Evolutionary conservation across 805 yeast species (phyloP).

Genomic region (Candida piceae): DNA sequence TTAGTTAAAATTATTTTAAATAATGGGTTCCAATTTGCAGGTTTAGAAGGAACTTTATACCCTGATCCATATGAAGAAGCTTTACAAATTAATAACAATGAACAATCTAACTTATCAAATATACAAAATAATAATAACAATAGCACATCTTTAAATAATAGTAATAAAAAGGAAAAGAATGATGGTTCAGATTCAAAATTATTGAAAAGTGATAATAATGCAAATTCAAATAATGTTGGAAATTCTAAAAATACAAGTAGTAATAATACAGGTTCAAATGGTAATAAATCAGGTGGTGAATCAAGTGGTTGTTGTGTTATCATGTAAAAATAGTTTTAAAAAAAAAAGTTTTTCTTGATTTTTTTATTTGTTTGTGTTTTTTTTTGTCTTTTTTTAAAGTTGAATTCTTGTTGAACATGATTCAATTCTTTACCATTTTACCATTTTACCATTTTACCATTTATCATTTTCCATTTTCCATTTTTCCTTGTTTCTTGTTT

Average conservation of each 20-base stretch:
- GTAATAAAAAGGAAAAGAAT: background rate
- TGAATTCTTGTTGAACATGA: too few species aligned
- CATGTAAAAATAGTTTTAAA: constrained; percentile 16
- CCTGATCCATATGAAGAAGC: constrained; percentile 25
- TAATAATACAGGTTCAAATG: constrained; percentile 5
- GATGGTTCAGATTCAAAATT: constrained; percentile 3
- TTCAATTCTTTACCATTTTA: too few species aligned
- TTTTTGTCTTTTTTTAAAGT: background rate
- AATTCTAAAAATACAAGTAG: background rate
- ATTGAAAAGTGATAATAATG: too few species aligned
- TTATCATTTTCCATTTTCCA: too few species aligned
- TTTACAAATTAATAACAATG: constrained; percentile 1
- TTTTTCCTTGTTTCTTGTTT: too few species aligned
- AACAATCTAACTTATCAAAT: background rate
- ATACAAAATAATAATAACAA: background rate
- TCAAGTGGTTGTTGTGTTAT: constrained; percentile 32
- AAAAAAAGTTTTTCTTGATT: background rate
- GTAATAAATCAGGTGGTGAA: constrained; percentile 10
- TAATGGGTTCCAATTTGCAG: constrained; percentile 20
- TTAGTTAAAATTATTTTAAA: constrained; percentile 31
- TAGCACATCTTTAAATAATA: background rate
- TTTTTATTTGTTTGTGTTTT: background rate
- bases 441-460: too few species aligned
- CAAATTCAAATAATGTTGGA: background rate
- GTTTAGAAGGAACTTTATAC: constrained; percentile 23